Evolutionary conservation across 805 yeast species (phyloP).

Genomic region (Teunomyces pallodes): DNA sequence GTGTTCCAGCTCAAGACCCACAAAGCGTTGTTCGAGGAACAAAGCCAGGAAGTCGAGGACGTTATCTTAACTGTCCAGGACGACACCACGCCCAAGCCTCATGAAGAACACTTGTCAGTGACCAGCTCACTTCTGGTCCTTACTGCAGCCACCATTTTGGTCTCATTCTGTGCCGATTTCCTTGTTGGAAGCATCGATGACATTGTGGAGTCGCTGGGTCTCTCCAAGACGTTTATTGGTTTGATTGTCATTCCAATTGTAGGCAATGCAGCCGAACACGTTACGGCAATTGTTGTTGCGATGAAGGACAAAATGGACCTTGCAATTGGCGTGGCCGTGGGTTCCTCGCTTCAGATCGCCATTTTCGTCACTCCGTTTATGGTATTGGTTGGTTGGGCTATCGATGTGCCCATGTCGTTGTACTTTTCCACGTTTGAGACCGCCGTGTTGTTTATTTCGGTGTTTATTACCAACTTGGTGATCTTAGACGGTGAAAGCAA

Average conservation of each 20-base stretch:
- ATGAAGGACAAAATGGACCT: slow-evolving; percentile 95
- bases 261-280: slow-evolving; percentile 99
- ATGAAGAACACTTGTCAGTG: slow-evolving; percentile 46
- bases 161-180: slow-evolving; percentile 89
- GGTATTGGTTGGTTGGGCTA: slow-evolving; percentile 91
- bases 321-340: slow-evolving; percentile 95
- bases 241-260: slow-evolving; percentile 92
- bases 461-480: slow-evolving; percentile 81
- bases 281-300: slow-evolving; percentile 93
- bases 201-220: slow-evolving; percentile 77
- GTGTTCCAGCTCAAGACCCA: slow-evolving; percentile 90
- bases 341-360: slow-evolving; percentile 93
- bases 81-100: slow-evolving; percentile 11
- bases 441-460: slow-evolving; percentile 84
- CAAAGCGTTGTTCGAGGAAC: slow-evolving; percentile 65
- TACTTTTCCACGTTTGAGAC: slow-evolving; percentile 93
- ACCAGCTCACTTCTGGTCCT: slow-evolving; percentile 55
- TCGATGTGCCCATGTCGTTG: slow-evolving; percentile 88
- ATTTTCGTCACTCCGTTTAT: slow-evolving; percentile 92
- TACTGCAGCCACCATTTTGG: slow-evolving; percentile 66
- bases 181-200: slow-evolving; percentile 92
- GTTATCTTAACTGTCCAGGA: slow-evolving; percentile 33
- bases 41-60: slow-evolving; percentile 31
- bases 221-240: slow-evolving; percentile 94
- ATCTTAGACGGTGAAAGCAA: slow-evolving; percentile 93